Conservation (phyloP, 148 eudicot species). For the Chenopodium formosanum region DNA sequence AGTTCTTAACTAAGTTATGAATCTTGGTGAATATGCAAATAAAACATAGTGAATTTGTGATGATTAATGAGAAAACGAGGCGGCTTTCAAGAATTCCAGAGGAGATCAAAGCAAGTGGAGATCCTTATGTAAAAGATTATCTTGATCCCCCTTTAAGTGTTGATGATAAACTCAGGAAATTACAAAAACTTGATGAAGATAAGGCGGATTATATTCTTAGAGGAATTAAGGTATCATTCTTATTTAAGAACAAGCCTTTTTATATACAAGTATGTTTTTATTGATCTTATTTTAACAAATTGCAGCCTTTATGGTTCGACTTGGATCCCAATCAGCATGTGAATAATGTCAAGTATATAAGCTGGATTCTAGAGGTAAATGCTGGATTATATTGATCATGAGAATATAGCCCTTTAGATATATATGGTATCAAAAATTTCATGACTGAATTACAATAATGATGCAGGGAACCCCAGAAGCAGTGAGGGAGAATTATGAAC, state of each 20-base stretch:
- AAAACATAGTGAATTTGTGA: slow-evolving; percentile 55
- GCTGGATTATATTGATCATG: neutral
- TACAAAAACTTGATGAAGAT: slow-evolving; percentile 54
- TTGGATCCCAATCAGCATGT: slow-evolving; percentile 86
- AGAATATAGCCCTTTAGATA: neutral
- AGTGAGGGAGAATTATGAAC: slow-evolving; percentile 51
- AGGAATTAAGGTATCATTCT: slow-evolving; percentile 28
- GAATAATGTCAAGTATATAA: slow-evolving; percentile 63
- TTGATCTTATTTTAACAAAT: neutral
- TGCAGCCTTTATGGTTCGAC: slow-evolving; percentile 79
- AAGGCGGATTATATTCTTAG: slow-evolving; percentile 17
- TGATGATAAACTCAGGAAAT: slow-evolving; percentile 28
- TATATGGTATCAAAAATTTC: no score
- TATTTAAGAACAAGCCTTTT: no score
- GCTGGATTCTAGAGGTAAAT: slow-evolving; percentile 88
- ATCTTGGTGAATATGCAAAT: neutral
- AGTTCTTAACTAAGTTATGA: neutral
- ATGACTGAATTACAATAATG: neutral
- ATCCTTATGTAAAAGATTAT: slow-evolving; percentile 49
- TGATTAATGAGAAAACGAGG: slow-evolving; percentile 73
- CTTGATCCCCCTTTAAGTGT: slow-evolving; percentile 19
- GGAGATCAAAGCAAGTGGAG: slow-evolving; percentile 59
- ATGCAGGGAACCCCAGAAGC: slow-evolving; percentile 52
- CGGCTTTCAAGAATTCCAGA: slow-evolving; percentile 71
- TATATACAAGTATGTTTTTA: no score